Evolutionary conservation across 345 rosid genomes (phyloP).

Genomic region (Murraya koenigii): DNA sequence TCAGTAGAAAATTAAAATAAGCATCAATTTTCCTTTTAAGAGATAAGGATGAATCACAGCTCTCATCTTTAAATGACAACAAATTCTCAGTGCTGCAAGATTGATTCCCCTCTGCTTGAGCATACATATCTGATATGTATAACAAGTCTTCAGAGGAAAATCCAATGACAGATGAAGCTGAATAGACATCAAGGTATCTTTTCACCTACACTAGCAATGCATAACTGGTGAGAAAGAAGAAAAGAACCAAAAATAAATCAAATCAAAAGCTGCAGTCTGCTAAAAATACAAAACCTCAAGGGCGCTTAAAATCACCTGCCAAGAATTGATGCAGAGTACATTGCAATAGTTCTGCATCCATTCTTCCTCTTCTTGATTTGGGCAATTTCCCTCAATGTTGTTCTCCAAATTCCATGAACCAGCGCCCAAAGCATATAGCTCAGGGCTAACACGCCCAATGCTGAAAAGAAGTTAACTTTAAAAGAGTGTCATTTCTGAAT

Average conservation of each 20-base stretch:
- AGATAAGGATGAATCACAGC: conserved; percentile 27
- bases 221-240: conserved; percentile 10
- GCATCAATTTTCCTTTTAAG: conserved; percentile 52
- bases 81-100: conserved; percentile 34
- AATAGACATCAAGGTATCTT: conserved; percentile 84
- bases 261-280: not conserved
- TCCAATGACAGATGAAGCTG: conserved; percentile 88
- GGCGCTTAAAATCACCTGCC: conserved; percentile 53
- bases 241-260: conserved; percentile 9
- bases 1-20: conserved; percentile 58
- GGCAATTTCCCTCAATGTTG: conserved; percentile 13
- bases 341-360: conserved; percentile 67
- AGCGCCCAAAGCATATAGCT: conserved; percentile 80
- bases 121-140: conserved; percentile 56
- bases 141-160: conserved; percentile 80
- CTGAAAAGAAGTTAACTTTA: conserved; percentile 37
- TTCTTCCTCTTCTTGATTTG: conserved; percentile 32
- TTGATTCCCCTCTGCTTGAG: conserved; percentile 58
- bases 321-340: conserved; percentile 76
- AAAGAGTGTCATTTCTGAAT: not conserved
- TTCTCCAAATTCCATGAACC: conserved; percentile 52
- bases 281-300: not conserved
- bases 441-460: conserved; percentile 89
- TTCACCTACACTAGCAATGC: conserved; percentile 56
- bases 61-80: conserved; percentile 30